Conservation (phyloP, 768 basidiomycete species). For the Leccinum imitatum region DNA sequence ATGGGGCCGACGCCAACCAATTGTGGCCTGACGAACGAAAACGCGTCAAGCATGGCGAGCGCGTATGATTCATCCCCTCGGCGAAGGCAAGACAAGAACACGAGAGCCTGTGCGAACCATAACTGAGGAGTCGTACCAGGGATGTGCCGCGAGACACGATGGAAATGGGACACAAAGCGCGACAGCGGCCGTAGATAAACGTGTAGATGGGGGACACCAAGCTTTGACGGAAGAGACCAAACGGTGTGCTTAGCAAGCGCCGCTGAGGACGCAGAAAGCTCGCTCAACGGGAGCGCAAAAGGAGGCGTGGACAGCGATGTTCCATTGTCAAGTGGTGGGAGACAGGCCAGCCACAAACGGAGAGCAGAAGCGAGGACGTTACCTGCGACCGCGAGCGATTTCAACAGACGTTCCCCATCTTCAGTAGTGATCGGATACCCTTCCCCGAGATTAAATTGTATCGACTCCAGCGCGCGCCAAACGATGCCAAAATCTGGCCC, state of each 20-base stretch:
- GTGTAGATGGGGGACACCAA: slow-evolving; percentile 6
- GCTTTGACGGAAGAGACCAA: slow-evolving; percentile 39
- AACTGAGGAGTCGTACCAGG: slow-evolving; percentile 55
- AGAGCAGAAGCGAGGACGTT: slow-evolving; percentile 46
- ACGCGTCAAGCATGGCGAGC: slow-evolving; percentile 35
- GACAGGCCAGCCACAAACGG: slow-evolving; percentile 64
- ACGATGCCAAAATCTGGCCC: slow-evolving; percentile 39
- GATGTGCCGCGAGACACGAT: slow-evolving; percentile 56
- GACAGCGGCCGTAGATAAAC: slow-evolving; percentile 49
- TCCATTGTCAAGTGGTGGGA: slow-evolving; percentile 42
- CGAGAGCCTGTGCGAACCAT: slow-evolving; percentile 68
- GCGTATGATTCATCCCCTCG: slow-evolving; percentile 77
- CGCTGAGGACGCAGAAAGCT: slow-evolving; percentile 54
- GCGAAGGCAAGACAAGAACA: slow-evolving; percentile 52
- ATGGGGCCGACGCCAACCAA: slow-evolving; percentile 16
- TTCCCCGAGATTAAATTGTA: slow-evolving; percentile 31
- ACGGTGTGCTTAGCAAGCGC: slow-evolving; percentile 48
- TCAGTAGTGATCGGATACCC: background rate
- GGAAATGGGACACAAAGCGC: slow-evolving; percentile 50
- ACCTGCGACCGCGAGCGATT: slow-evolving; percentile 36
- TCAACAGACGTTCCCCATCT: slow-evolving; percentile 16
- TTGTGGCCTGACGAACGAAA: slow-evolving; percentile 18
- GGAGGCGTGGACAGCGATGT: slow-evolving; percentile 48
- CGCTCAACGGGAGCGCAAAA: slow-evolving; percentile 58
- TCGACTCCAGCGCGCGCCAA: slow-evolving; percentile 31